These are phyloP conservation scores for Pezicula carpinea DNA, from an alignment of 2,329 filamentous ascomycete species.

Conservation along the genomic window DNA sequence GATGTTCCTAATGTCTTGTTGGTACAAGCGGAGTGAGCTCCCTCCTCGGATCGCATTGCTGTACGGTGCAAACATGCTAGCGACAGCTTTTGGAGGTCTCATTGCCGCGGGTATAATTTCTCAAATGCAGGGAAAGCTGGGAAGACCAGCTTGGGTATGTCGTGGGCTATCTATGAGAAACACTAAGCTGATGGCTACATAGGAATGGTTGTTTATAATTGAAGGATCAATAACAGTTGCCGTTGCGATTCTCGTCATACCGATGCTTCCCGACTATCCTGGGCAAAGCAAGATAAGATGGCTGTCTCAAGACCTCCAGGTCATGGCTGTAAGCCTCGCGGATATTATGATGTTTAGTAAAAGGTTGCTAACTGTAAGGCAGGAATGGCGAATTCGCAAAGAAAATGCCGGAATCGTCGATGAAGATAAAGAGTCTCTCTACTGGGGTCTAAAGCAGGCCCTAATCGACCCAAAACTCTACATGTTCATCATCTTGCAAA, in stretches of 20 bases:
- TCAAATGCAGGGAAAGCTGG: conserved; percentile 28
- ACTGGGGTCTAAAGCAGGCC: conserved; percentile 20
- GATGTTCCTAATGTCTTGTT: conserved; percentile 37
- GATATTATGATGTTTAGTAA: too few relatives aligned
- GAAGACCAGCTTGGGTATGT: conserved; percentile 31
- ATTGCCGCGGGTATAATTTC: conserved; percentile 31
- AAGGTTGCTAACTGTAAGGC: conserved; percentile 46
- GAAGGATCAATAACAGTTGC: conserved; percentile 37
- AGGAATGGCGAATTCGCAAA: conserved; percentile 11
- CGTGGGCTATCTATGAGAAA: too few relatives aligned
- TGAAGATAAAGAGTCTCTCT: conserved; percentile 14
- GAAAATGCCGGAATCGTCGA: conserved; percentile 11
- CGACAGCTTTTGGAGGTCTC: conserved; percentile 31
- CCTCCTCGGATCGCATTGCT: conserved; percentile 35
- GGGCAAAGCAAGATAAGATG: conserved; percentile 2
- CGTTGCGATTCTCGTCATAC: neutral
- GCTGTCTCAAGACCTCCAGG: neutral
- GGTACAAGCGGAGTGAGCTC: conserved; percentile 38
- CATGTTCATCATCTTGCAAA: conserved; percentile 8
- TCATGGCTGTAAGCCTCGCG: conserved; percentile 20
- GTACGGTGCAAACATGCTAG: conserved; percentile 28
- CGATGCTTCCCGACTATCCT: conserved; percentile 46
- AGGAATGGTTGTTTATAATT: conserved; percentile 46
- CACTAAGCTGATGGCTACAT: too few relatives aligned
- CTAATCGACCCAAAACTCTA: conserved; percentile 22